Percentiles rank a stretch among this genome's conserved stretches.
Evolutionary conservation across 176 grass and related monocot species (phyloP).

Genomic region (Zoysia pacifica): DNA sequence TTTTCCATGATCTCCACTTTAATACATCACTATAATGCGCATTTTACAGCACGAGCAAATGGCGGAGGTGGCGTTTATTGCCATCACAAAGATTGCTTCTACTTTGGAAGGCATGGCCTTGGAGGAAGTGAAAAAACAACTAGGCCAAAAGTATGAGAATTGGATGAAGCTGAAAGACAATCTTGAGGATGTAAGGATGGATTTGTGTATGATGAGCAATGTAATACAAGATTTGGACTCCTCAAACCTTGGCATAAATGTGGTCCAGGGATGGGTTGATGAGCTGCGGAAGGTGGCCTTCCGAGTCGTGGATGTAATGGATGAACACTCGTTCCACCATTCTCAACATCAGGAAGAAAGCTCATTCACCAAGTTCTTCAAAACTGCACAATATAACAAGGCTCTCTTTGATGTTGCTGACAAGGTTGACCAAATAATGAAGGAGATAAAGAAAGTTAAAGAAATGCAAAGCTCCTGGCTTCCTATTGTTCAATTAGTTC

Average conservation of each 20-base stretch:
- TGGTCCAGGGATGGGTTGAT: constrained; percentile 21
- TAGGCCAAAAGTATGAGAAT: constrained; percentile 10
- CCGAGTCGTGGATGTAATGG: constrained; percentile 50
- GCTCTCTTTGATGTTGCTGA: constrained; percentile 39
- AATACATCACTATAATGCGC: background rate
- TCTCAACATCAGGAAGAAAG: constrained; percentile 13
- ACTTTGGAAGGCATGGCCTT: constrained; percentile 17
- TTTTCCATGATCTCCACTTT: too few species aligned
- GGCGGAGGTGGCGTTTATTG: constrained; percentile 25
- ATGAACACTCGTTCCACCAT: constrained; percentile 33
- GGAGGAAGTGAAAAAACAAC: background rate
- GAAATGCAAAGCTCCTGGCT: constrained; percentile 8
- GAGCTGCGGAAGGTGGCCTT: constrained; percentile 37
- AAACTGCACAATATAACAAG: constrained; percentile 4
- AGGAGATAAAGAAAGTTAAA: constrained; percentile 20
- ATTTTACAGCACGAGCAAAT: constrained; percentile 6
- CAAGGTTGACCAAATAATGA: constrained; percentile 19
- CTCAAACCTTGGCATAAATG: constrained; percentile 3
- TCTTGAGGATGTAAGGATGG: constrained; percentile 29
- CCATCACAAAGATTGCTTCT: constrained; percentile 18
- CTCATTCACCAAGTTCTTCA: constrained; percentile 10
- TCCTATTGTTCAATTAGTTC: background rate
- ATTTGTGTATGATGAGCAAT: constrained; percentile 45
- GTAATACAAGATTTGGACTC: constrained; percentile 24
- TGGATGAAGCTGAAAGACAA: constrained; percentile 10